Evolutionary conservation across 1,284 basidiomycete genomes (phyloP), one percentile per base, ranked within the genome.

Genomic region (Anthracocystis setariae): DNA sequence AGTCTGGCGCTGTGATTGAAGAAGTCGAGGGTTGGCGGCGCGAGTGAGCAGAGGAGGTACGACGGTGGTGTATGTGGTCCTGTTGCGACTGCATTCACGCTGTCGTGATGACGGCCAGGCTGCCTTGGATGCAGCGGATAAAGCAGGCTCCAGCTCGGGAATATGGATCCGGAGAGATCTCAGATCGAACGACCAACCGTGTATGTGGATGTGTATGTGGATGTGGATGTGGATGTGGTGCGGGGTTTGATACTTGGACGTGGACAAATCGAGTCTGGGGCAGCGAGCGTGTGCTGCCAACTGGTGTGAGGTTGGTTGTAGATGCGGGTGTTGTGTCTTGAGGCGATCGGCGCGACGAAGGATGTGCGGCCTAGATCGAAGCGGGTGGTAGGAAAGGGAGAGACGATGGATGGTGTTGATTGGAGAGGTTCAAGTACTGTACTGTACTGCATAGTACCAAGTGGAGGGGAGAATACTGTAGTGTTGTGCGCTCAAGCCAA

Each of bases 31-130:
- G 47, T 9, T 48, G 45, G 24, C 46, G 33, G 15, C 43, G 49
- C n/a, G 58, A 53, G 18, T 53, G 53, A 23, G 40, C 39, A 17
- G 52, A 58, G 33, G 58, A 39, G 35, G 45, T 44, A 32, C 48
- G 67, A 29, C 57, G 52, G 18, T 61, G 61, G 25, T 46, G 44
- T 27, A 10, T 9, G 23, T 24, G 20, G 12, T 61, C 51, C 18
- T 52, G 48, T 40, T 55, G 56, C 45, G 53, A 55, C 68, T 57
- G 62, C 68, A 71, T 71, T 44, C 62, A 71, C 56, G 47, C 32
- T 29, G 46, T 38, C n/a, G 49, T 47, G 33, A 32, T 47, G 32
- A 46, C 33, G 25, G 62, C 46, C 55, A 39, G 38, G 15, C 12
- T 39, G 50, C 50, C 40, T 54, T 46, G 37, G 29, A 12, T 12